Conservation (phyloP, 306 rosid genomes). For the Lotus japonicus region DNA sequence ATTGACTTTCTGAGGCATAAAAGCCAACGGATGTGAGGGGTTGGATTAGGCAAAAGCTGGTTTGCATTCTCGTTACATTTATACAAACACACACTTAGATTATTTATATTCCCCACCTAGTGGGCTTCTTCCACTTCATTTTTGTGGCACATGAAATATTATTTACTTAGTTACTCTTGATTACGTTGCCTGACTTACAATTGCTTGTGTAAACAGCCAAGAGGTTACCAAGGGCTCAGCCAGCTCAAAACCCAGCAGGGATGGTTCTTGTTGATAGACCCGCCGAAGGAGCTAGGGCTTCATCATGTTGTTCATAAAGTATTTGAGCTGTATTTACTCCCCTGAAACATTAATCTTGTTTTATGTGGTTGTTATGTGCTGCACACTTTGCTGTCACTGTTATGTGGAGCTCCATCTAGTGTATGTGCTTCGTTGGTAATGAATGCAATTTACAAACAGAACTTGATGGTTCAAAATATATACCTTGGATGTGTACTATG, state of each 20-base stretch:
- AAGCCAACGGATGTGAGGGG: too few species aligned
- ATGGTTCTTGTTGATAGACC: constrained; percentile 66
- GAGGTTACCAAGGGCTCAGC: constrained; percentile 55
- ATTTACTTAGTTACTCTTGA: background rate
- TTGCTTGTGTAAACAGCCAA: constrained; percentile 45
- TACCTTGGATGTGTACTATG: background rate
- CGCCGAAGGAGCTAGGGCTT: constrained; percentile 41
- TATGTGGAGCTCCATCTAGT: constrained; percentile 21
- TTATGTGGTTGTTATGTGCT: constrained; percentile 28
- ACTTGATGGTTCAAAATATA: constrained; percentile 25
- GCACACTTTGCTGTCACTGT: constrained; percentile 23
- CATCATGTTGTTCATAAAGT: constrained; percentile 51
- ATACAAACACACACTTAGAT: background rate
- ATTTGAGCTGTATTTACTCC: background rate
- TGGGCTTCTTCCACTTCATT: background rate
- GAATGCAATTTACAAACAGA: constrained; percentile 20
- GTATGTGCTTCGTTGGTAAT: background rate
- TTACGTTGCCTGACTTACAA: constrained; percentile 2
- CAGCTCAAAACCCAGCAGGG: constrained; percentile 57
- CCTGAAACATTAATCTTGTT: constrained; percentile 19
- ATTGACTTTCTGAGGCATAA: too few species aligned
- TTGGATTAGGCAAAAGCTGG: too few species aligned
- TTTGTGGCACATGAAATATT: background rate
- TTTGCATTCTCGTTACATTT: too few species aligned
- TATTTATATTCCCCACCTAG: background rate